These are phyloP conservation scores for Arthrobotrys musiformis DNA, from an alignment of 2,329 filamentous ascomycete species.

Conservation along the genomic window DNA sequence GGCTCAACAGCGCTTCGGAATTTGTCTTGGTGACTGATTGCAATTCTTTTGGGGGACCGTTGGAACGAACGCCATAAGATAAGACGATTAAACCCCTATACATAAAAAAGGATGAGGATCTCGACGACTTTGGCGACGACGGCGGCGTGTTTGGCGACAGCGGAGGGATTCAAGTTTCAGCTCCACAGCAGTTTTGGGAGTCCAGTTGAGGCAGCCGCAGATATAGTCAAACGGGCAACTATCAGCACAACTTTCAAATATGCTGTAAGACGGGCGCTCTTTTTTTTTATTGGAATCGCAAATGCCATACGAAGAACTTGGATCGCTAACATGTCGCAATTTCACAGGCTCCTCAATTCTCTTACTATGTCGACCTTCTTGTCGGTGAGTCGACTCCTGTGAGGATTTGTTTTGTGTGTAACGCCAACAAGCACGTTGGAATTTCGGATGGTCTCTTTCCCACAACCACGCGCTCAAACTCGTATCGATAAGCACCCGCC, in stretches of 20 bases:
- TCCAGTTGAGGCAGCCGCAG: conserved; percentile 13
- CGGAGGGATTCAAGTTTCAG: conserved; percentile 51
- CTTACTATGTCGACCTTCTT: conserved; percentile 51
- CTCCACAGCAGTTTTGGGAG: conserved; percentile 22
- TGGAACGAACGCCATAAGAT: not conserved
- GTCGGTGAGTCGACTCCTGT: conserved; percentile 29
- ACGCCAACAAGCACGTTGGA: conserved; percentile 10
- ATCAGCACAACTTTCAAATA: conserved; percentile 53
- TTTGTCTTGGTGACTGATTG: conserved; percentile 24
- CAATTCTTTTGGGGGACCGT: conserved; percentile 32
- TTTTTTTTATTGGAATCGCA: not conserved
- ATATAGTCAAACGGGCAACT: conserved; percentile 38
- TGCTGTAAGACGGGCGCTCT: conserved; percentile 36
- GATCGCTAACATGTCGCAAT: conserved; percentile 8
- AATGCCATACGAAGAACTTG: not conserved
- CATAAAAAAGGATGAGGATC: conserved; percentile 41
- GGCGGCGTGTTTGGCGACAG: conserved; percentile 46
- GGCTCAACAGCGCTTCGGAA: conserved; percentile 34
- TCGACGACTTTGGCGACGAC: conserved; percentile 38
- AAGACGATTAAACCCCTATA: not conserved
- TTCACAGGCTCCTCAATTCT: conserved; percentile 51
- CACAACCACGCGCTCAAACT: not conserved
- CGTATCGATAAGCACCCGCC: conserved; percentile 19
- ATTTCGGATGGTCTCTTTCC: conserved; percentile 3
- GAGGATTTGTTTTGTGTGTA: conserved; percentile 29